Evolutionary conservation across 2,329 filamentous ascomycete genomes (phyloP).

Genomic region (Trichothecium roseum): DNA sequence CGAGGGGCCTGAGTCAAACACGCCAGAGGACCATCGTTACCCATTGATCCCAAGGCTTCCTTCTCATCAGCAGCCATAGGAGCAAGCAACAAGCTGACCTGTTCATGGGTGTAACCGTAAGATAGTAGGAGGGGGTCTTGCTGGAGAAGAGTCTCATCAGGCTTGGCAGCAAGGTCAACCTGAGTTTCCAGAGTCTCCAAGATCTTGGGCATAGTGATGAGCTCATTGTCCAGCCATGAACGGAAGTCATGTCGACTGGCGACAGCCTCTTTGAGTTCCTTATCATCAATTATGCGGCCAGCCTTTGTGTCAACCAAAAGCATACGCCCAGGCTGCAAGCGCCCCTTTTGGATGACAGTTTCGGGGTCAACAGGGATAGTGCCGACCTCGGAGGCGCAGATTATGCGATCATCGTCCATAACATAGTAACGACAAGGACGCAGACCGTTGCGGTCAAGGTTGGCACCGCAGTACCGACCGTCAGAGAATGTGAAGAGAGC

Average conservation of each 20-base stretch:
- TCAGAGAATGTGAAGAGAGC: constrained; percentile 96
- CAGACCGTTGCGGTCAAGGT: constrained; percentile 89
- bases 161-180: constrained; percentile 54
- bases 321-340: constrained; percentile 92
- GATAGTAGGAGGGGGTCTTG: constrained; percentile 76
- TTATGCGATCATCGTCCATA: constrained; percentile 91
- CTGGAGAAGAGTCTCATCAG: constrained; percentile 63
- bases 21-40: constrained; percentile 87
- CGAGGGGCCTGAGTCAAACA: constrained; percentile 85
- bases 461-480: constrained; percentile 92
- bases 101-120: constrained; percentile 92
- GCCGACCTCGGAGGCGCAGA: constrained; percentile 93
- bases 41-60: constrained; percentile 94
- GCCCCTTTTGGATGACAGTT: constrained; percentile 81
- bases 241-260: constrained; percentile 81
- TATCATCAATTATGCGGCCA: constrained; percentile 88
- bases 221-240: constrained; percentile 75
- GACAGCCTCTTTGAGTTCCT: constrained; percentile 82
- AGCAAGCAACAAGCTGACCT: constrained; percentile 81
- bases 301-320: constrained; percentile 82
- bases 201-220: constrained; percentile 71
- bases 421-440: constrained; percentile 95
- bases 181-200: constrained; percentile 50
- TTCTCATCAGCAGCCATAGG: constrained; percentile 98
- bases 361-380: constrained; percentile 88